These are phyloP conservation scores for Trypanosoma vivax DNA, from an alignment of 208 protist species.

Conservation along the genomic window DNA sequence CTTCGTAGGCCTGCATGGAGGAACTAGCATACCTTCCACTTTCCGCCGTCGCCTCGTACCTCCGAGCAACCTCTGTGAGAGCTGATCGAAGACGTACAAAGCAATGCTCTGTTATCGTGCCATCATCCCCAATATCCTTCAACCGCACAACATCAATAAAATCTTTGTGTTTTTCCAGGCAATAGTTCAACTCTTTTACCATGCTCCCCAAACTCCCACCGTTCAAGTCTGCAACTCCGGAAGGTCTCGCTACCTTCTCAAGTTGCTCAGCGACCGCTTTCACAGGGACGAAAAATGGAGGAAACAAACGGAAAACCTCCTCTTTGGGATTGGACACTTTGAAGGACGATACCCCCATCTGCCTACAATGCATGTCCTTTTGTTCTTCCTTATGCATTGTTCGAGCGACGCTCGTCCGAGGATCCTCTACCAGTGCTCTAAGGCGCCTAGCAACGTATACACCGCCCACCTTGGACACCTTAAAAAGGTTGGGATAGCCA, in stretches of 20 bases:
- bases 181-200: neutral
- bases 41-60: neutral
- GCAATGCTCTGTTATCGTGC: neutral
- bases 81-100: slow-evolving; percentile 16
- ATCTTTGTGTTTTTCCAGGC: slow-evolving; percentile 8
- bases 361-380: too few species aligned
- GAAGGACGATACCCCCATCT: neutral
- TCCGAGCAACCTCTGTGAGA: neutral
- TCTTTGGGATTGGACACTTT: neutral
- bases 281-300: slow-evolving; percentile 51
- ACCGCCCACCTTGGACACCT: slow-evolving; percentile 19
- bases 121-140: slow-evolving; percentile 2
- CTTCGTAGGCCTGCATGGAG: slow-evolving; percentile 24
- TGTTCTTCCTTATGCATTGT: neutral
- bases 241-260: too few species aligned
- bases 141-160: slow-evolving; percentile 18
- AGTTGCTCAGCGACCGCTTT: slow-evolving; percentile 17
- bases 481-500: slow-evolving; percentile 17
- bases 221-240: too few species aligned
- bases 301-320: slow-evolving; percentile 31
- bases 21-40: neutral
- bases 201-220: too few species aligned
- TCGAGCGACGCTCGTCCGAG: neutral
- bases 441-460: slow-evolving; percentile 26
- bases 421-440: neutral